Conservation (phyloP, 2,329 filamentous ascomycete species). For the Fusarium sp. region DNA sequence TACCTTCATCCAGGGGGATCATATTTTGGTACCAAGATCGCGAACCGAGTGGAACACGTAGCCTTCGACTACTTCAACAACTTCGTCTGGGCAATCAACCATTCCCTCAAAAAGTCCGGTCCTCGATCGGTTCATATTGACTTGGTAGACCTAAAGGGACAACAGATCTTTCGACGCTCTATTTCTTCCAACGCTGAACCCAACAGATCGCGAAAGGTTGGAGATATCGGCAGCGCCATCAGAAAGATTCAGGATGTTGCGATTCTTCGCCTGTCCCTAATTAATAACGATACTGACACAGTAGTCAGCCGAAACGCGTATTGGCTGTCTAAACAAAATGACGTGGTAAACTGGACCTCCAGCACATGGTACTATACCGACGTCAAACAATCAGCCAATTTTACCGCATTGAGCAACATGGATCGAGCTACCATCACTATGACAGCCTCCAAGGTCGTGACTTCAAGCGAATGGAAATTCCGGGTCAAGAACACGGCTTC, state of each 20-base stretch:
- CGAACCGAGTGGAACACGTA: not conserved
- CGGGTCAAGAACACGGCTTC: not conserved
- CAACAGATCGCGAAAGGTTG: not conserved
- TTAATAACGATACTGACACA: not conserved
- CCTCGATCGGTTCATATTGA: not conserved
- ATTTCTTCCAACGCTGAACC: not conserved
- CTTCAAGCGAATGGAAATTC: not conserved
- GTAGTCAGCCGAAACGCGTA: conserved; percentile 2
- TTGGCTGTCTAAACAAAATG: not conserved
- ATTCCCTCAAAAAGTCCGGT: not conserved
- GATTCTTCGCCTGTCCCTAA: not conserved
- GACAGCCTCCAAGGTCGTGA: not conserved
- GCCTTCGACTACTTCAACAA: not conserved
- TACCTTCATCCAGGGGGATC: conserved; percentile 2
- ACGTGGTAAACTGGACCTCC: not conserved
- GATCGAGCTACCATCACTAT: not conserved
- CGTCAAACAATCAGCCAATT: not conserved
- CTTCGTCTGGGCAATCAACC: not conserved
- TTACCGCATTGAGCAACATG: not conserved
- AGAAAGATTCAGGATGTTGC: not conserved
- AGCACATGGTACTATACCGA: not conserved
- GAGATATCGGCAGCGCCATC: not conserved
- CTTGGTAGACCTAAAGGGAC: not conserved
- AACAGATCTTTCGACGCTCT: not conserved
- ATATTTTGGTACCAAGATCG: conserved; percentile 1